Conservation (phyloP, 108 stramenopile species). For the Cyclotella distinguenda region DNA sequence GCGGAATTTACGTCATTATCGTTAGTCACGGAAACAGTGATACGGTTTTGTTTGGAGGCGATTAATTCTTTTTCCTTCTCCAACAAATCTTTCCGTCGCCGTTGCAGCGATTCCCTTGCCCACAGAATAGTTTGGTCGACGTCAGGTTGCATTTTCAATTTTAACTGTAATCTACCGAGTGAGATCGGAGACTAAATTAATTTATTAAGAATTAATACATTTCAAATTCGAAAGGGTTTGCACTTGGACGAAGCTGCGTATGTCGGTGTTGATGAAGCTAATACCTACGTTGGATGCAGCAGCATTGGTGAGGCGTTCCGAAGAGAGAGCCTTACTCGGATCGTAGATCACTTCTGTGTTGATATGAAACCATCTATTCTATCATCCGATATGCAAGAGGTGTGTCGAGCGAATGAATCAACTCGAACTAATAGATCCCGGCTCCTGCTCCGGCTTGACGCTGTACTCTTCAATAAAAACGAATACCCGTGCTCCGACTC, state of each 20-base stretch:
- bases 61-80: slow-evolving; percentile 10
- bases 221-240: too few species aligned
- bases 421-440: neutral
- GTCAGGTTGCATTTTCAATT: neutral
- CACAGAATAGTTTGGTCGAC: slow-evolving; percentile 33
- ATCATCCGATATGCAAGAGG: too few species aligned
- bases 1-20: neutral
- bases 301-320: too few species aligned
- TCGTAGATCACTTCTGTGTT: too few species aligned
- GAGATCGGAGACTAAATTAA: too few species aligned
- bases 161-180: neutral
- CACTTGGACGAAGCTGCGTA: too few species aligned
- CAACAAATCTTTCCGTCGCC: slow-evolving; percentile 9
- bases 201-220: too few species aligned
- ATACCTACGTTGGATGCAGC: too few species aligned
- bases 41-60: neutral
- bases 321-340: too few species aligned
- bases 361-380: too few species aligned
- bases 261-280: too few species aligned
- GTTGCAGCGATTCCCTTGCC: slow-evolving; percentile 24
- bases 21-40: neutral
- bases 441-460: neutral
- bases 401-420: too few species aligned
- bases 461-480: slow-evolving; percentile 50
- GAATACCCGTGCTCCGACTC: slow-evolving; percentile 82